Evolutionary conservation across 1,284 basidiomycete species (phyloP), one percentile per base, ranked within the genome.

Genomic region (Puccinia polysora): DNA sequence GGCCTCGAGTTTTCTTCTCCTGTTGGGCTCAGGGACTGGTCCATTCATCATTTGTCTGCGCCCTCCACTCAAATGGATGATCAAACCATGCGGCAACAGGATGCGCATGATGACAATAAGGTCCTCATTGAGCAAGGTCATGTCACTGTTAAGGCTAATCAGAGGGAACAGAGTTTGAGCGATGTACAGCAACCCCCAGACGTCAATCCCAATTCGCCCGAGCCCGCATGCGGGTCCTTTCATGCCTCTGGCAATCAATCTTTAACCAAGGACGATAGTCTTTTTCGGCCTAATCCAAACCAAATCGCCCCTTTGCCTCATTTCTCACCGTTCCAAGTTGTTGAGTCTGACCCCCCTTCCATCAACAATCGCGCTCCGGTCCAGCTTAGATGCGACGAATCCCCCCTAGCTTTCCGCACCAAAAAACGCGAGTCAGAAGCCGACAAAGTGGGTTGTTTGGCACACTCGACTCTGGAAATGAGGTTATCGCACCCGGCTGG

Each of bases 1-100:
- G 64, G 49, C 6, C 49, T 65, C 8, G 49, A 52, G 10, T 65
- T 65, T 49, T 53, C 64, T 20, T 65, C 64, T 38, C 64, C 64
- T 32, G 25, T 65, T 30, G 45, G 49, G 36, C 8, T 63, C 14
- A 63, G 45, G n/a, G 59, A 63, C n/a, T 63, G 36, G 59, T 58
- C 55, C 30, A 32, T 58, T 36, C 55, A 58, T 58, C 55, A 58
- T 32, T 58, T 32, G 28, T 32, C 55, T 58, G 20, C n/a, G 34
- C 53, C 23, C n/a, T n/a, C 47, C 18, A 15, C 47, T 23, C 6
- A 7, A 14, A 28, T 23, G 18, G 7, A 56, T 4, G 20, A 25
- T 28, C n/a, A n/a, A n/a, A n/a, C n/a, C n/a, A n/a, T n/a, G n/a
- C 15, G 25, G 18, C 23, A 56, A 14, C 30, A 18, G 15, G 5